Evolutionary conservation across 1,284 basidiomycete species (phyloP).

Genomic region (Golubevia sp.): DNA sequence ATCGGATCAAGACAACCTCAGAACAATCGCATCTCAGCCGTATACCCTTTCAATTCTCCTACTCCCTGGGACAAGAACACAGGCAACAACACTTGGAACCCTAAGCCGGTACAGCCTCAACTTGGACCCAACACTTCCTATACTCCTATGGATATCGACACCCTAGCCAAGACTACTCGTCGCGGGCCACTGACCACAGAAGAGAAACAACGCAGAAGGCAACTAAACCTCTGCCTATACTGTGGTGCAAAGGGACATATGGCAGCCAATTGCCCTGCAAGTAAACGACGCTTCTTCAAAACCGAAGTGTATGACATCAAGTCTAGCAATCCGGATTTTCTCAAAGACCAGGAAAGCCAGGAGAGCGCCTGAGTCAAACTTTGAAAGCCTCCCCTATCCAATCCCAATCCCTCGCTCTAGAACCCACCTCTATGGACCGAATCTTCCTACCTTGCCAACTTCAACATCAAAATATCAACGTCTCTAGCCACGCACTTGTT

Average conservation of each 20-base stretch:
- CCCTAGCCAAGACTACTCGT: background rate
- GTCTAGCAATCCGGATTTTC: constrained; percentile 3
- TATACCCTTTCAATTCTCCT: no score
- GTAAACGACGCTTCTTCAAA: background rate
- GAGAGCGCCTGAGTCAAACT: background rate
- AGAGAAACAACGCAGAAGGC: background rate
- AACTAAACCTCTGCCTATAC: constrained; percentile 6
- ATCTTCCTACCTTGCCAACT: background rate
- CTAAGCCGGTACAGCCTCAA: background rate
- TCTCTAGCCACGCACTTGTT: constrained; percentile 5
- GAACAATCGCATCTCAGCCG: no score
- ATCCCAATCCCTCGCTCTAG: background rate
- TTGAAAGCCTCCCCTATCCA: background rate
- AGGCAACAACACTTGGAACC: background rate
- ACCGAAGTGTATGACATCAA: constrained; percentile 1
- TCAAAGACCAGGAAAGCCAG: background rate
- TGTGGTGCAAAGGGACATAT: constrained; percentile 1
- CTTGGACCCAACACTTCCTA: background rate
- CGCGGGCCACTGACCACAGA: constrained; percentile 4
- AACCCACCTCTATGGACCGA: background rate
- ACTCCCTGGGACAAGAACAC: background rate
- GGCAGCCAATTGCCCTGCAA: background rate
- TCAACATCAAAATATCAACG: background rate
- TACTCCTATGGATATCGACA: background rate
- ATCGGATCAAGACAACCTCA: background rate